A percentile compares a stretch with the other conserved stretches of the same genome.
Conservation (phyloP, 257 asterid species). For the Jacaranda copaia region DNA sequence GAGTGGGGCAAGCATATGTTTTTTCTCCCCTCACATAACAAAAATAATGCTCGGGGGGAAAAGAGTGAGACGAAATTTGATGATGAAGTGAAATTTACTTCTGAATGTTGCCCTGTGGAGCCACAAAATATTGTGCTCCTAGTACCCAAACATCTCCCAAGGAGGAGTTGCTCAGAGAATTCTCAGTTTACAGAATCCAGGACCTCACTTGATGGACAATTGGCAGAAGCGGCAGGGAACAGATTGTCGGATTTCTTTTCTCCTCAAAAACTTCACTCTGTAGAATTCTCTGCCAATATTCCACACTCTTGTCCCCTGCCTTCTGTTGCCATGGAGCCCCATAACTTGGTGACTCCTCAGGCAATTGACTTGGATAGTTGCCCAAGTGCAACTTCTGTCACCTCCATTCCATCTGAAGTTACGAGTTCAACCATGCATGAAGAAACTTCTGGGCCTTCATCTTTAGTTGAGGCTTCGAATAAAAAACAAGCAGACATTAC, state of each 20-base stretch:
- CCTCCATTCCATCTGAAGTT: constrained; percentile 44
- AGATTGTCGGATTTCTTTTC: constrained; percentile 60
- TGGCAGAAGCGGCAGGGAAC: constrained; percentile 43
- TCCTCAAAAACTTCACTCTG: constrained; percentile 51
- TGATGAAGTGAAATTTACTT: constrained; percentile 35
- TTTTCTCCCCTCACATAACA: constrained; percentile 39
- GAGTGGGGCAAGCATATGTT: constrained; percentile 39
- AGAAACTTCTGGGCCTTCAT: constrained; percentile 44
- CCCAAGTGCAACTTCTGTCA: constrained; percentile 39
- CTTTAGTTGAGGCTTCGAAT: constrained; percentile 46
- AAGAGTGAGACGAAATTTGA: constrained; percentile 39
- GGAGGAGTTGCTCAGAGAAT: constrained; percentile 46
- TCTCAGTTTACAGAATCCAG: constrained; percentile 57
- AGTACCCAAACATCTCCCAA: constrained; percentile 52
- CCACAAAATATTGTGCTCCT: constrained; percentile 51
- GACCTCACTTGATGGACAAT: constrained; percentile 50
- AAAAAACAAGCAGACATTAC: constrained; percentile 41
- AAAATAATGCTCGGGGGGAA: constrained; percentile 37
- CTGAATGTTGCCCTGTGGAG: constrained; percentile 44
- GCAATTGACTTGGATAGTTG: constrained; percentile 41
- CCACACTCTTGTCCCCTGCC: constrained; percentile 77
- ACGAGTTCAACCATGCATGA: constrained; percentile 34
- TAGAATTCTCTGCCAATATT: constrained; percentile 46
- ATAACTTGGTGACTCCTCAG: constrained; percentile 32
- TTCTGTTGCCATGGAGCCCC: constrained; percentile 38